Base-by-base conservation (phyloP, 306 rosid genomes). In the Cucurbita argyrosperma region DNA sequence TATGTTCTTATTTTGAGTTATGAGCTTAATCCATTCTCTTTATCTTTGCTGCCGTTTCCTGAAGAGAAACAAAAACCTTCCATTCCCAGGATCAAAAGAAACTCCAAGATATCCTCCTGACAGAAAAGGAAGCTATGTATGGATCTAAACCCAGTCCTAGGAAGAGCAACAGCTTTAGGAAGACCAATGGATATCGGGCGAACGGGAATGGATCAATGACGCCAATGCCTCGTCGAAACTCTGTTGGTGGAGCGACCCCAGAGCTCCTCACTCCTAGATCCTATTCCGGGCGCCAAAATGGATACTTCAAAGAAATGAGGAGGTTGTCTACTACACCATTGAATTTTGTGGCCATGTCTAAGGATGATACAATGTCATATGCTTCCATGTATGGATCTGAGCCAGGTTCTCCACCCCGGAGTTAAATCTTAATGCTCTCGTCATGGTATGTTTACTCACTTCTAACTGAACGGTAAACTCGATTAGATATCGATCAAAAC, bases 101-200 rank as follows among this genome's bases (percentile, higher is more conserved):
- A 88, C 77, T 93, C 80, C 98, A 93, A 81, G 97, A 90, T 79
- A 83, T 93, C 59, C 97, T 90, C 47, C 86, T 85, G n/a, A 93
- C 92, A 30, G 90, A 91, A 76, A 94, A 94, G 84, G 99, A 94
- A 85, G 85, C 95, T 51, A 87, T 84, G 50, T 91, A 86, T 61
- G 99, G 99, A 38, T 90, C 97, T 21, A 90, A 84, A 80, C 99
- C 99, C 63, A 94, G 99, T 79, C 99, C 99, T 35, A 87, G 87
- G 74, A 90, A 84, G 82, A 86, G 82, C 56, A 94, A 83, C 84
- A 94, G 97, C 87, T 88, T 90, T 75, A 84, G 90, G 80, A 88
- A 88, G 84, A 82, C 92, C 62, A 94, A 88, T 60, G 90, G 97
- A 38, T 84, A 83, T 79, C 83, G 87, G 3, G 55, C 85, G 23